A percentile compares a stretch with the other conserved stretches of the same genome.
Evolutionary conservation across 225 moss, liverwort and hornwort genomes (phyloP).

Genomic region (Polytrichum formosum): DNA sequence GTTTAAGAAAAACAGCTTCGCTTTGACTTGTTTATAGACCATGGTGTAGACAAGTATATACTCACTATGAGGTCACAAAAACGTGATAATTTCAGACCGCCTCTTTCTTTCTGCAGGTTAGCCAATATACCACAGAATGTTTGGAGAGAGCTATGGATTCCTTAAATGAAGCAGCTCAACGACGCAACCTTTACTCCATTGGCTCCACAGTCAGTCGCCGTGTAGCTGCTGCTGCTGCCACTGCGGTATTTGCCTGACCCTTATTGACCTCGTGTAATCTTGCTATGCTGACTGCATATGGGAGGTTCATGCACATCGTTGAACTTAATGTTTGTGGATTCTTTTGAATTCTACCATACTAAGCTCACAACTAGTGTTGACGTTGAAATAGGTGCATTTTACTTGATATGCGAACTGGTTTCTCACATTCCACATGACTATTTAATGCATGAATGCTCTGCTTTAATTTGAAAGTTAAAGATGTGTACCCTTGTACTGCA

Average conservation of each 20-base stretch:
- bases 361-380: too few relatives aligned
- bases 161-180: conserved; percentile 79
- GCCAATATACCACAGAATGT: conserved; percentile 86
- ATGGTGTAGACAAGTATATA: too few relatives aligned
- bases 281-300: too few relatives aligned
- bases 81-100: background rate
- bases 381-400: too few relatives aligned
- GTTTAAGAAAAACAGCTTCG: too few relatives aligned
- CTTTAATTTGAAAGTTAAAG: conserved; percentile 14
- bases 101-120: conserved; percentile 53
- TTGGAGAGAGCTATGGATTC: conserved; percentile 78
- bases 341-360: too few relatives aligned
- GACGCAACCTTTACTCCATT: conserved; percentile 77
- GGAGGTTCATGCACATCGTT: too few relatives aligned
- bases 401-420: too few relatives aligned
- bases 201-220: conserved; percentile 86
- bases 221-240: conserved; percentile 90
- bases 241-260: conserved; percentile 55
- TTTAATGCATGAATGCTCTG: background rate
- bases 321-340: too few relatives aligned
- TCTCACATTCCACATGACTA: too few relatives aligned
- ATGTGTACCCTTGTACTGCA: background rate
- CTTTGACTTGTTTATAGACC: too few relatives aligned
- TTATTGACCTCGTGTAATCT: background rate
- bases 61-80: too few relatives aligned